A percentile compares a stretch with the other conserved stretches of the same genome.
phyloP scores from a whole-genome alignment of 1,284 basidiomycete genomes.

The Cystobasidiaceae sp. region DNA sequence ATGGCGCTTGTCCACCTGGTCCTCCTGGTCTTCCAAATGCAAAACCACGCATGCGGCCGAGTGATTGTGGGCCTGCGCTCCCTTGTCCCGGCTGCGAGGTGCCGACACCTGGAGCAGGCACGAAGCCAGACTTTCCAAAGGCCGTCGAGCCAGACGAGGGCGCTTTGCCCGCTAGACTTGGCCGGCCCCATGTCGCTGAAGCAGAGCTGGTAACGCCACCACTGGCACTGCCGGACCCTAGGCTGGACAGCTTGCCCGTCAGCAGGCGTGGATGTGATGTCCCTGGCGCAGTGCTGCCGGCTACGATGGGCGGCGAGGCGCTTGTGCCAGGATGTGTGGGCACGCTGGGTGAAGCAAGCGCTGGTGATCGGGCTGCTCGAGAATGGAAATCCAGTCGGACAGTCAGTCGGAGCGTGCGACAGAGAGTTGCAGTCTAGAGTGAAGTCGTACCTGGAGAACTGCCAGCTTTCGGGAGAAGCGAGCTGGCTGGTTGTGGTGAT shows the following conservation, averaged over 20 bases:
- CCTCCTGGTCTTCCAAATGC: background rate
- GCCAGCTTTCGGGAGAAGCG: constrained; percentile 6
- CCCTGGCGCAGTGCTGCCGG: background rate
- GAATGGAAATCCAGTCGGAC: too few species aligned
- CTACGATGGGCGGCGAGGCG: constrained; percentile 13
- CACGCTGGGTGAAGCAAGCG: background rate
- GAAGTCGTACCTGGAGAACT: constrained; percentile 1
- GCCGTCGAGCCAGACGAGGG: background rate
- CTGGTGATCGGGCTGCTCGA: background rate
- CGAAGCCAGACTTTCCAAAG: constrained; percentile 4
- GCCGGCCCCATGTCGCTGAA: constrained; percentile 28
- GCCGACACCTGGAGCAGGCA: background rate
- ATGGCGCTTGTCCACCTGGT: constrained; percentile 8
- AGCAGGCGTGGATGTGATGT: constrained; percentile 41
- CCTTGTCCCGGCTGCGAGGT: background rate
- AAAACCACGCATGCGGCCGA: constrained; percentile 12
- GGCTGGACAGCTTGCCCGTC: constrained; percentile 44
- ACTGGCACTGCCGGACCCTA: background rate
- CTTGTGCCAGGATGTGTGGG: constrained; percentile 18
- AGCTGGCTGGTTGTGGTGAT: background rate
- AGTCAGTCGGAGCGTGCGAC: too few species aligned
- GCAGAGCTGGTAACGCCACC: background rate
- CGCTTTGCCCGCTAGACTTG: background rate
- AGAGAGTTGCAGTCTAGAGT: too few species aligned
- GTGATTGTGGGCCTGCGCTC: background rate